These are phyloP conservation scores for Russula sp. DNA, from an alignment of 768 basidiomycete species.

Conservation along the genomic window DNA sequence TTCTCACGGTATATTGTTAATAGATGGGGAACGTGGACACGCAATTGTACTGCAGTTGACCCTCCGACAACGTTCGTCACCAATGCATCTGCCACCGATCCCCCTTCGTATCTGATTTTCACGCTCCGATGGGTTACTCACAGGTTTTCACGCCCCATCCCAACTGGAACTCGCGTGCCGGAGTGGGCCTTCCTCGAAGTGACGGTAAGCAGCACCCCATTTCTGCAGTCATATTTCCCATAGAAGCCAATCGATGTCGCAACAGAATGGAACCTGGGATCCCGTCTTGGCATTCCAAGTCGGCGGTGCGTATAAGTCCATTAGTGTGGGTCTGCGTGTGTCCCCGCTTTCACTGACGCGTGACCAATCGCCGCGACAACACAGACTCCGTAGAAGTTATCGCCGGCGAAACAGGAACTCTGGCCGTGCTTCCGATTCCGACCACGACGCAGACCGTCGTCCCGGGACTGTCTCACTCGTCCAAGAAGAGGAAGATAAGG, in stretches of 20 bases:
- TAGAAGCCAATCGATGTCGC: not conserved
- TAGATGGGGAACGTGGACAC: conserved; percentile 4
- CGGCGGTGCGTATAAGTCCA: not conserved
- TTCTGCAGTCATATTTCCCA: not conserved
- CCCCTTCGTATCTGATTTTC: not conserved
- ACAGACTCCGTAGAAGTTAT: not conserved
- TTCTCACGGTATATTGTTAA: not conserved
- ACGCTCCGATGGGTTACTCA: not conserved
- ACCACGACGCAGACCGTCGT: conserved; percentile 8
- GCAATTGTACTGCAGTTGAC: not conserved
- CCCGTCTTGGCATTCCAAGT: conserved; percentile 4
- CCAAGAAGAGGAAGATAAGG: not conserved
- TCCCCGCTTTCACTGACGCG: too few relatives aligned
- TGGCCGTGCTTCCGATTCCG: not conserved
- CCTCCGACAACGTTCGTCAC: conserved; percentile 3
- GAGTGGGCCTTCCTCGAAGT: conserved; percentile 14
- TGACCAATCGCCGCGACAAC: too few relatives aligned
- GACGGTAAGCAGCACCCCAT: not conserved
- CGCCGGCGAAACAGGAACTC: not conserved
- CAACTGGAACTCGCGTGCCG: not conserved
- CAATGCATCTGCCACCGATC: not conserved
- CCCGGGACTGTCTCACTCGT: not conserved
- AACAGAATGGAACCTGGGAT: conserved; percentile 4
- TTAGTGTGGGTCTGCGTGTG: too few relatives aligned
- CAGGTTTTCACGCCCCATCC: conserved; percentile 7